A percentile compares a stretch with the other conserved stretches of the same genome.
Evolutionary conservation across 1,139 yeast species (phyloP).

Genomic region (Pichia terricola): DNA sequence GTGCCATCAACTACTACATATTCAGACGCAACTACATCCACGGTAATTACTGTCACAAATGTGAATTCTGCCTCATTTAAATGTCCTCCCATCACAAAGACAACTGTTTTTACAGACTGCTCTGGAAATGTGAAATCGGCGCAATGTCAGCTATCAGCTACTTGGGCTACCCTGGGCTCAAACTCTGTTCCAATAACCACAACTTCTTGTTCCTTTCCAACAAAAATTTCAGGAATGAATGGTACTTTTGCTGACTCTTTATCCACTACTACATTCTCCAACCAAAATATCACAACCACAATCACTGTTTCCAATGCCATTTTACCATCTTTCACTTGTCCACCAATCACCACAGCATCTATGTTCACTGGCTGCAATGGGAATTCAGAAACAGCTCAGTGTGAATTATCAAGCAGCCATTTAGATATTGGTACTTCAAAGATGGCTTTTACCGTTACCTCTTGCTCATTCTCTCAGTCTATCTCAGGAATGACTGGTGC

Average conservation of each 20-base stretch:
- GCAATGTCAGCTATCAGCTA: background rate
- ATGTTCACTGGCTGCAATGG: background rate
- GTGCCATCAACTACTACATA: background rate
- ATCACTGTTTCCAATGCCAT: conserved; percentile 7
- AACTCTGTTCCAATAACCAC: conserved; percentile 12
- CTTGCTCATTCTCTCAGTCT: too few relatives aligned
- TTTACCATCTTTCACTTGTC: conserved; percentile 8
- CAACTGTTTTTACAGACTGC: conserved; percentile 13
- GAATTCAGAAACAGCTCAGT: background rate
- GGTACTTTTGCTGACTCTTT: conserved; percentile 2
- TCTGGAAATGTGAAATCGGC: conserved; percentile 4
- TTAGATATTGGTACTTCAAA: background rate
- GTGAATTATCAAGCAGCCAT: background rate
- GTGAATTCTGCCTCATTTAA: conserved; percentile 6
- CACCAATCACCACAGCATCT: background rate
- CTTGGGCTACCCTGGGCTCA: conserved; percentile 3
- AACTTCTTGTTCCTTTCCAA: conserved; percentile 7
- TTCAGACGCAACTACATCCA: conserved; percentile 1
- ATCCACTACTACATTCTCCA: background rate
- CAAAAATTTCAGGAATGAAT: background rate
- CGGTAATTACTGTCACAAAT: conserved; percentile 6
- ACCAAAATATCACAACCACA: conserved; percentile 2
- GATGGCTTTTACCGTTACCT: too few relatives aligned
- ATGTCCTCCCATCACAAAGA: conserved; percentile 3
- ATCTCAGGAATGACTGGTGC: too few relatives aligned